Base-by-base conservation (phyloP, 208 protist genomes). In the Balamuthia mandrillaris region DNA sequence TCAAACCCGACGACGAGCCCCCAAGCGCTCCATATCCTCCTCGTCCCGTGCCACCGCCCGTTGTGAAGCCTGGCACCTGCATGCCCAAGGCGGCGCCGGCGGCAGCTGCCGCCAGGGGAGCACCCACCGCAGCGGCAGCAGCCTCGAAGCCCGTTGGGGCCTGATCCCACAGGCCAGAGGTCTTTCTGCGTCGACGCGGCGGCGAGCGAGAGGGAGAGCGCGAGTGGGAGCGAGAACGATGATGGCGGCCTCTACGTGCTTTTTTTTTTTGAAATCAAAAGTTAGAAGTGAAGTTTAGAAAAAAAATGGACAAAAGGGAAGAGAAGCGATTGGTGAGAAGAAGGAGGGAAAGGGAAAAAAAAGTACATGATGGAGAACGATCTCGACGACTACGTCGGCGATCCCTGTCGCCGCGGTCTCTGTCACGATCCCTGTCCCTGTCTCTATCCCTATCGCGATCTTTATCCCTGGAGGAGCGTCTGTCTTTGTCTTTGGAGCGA, bases 91-190 rank as follows among this genome's bases (percentile, higher is more conserved):
- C 70, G 24, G 4, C 6, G 49, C 70, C 31, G 29, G 31, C 9
- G 42, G 70, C 24, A 60, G 45, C 21, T 45, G 39, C 68, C 42
- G 61, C 61, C 61, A 7, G 45, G 31, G 9, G 12, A n/a, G 35
- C 45, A 14, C 41, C 33, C 29, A 65, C 51, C 4, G 74, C 74
- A 12, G 54, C 27, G 27, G 58, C 63, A 1, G 35, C 24, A 18
- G 51, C 49, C 5, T 82, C 74, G 24, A 82, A 63, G 1, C 74
- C 74, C 2, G 74, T 31, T 0, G 74, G 74, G 9, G 74, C 37
- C 39, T 82, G 47, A 63, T 82, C 74, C 74, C 74, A 82, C 29
- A 37, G 39, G 39, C 74, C 39, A 31, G 27, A 65, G 10, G 44
- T 41, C 3, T 31, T 52, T 35, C 27, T 82, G 2, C 47, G 1